phyloP scores from a whole-genome alignment of 148 eudicot species.

The Rhododendron henanense region DNA sequence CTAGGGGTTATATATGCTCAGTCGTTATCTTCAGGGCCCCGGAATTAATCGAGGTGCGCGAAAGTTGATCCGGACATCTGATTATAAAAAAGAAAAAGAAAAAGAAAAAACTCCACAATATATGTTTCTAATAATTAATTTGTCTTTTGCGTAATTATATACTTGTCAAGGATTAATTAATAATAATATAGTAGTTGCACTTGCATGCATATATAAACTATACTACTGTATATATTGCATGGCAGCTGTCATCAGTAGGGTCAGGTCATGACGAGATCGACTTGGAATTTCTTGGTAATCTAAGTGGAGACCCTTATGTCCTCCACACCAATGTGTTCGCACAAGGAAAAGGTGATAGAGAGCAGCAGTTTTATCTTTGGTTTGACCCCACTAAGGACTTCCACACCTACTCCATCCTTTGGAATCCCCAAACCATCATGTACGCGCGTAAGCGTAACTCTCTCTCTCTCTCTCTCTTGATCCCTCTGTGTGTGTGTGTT shows the following conservation, averaged over 20 bases:
- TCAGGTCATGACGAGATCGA: constrained; percentile 8
- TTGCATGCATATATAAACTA: too few relatives aligned
- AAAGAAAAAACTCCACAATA: too few relatives aligned
- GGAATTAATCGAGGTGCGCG: too few relatives aligned
- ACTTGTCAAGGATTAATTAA: too few relatives aligned
- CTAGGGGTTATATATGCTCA: too few relatives aligned
- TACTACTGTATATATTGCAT: background rate
- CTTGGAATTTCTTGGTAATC: constrained; percentile 10
- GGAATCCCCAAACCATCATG: constrained; percentile 8
- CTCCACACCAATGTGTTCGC: constrained; percentile 10
- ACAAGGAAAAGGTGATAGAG: constrained; percentile 6
- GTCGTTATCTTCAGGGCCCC: too few relatives aligned
- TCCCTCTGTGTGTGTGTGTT: too few relatives aligned
- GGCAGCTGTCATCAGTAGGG: background rate
- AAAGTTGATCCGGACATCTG: too few relatives aligned
- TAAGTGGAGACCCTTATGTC: constrained; percentile 6
- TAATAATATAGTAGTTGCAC: too few relatives aligned
- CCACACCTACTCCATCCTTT: constrained; percentile 12
- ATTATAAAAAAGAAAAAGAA: too few relatives aligned
- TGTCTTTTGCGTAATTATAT: too few relatives aligned
- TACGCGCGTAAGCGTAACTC: background rate
- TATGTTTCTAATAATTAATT: too few relatives aligned
- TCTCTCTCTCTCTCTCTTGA: background rate
- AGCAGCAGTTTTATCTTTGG: constrained; percentile 13
- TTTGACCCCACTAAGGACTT: constrained; percentile 1